Conservation (phyloP, 2,329 filamentous ascomycete species). For the Penicillium sp. region DNA sequence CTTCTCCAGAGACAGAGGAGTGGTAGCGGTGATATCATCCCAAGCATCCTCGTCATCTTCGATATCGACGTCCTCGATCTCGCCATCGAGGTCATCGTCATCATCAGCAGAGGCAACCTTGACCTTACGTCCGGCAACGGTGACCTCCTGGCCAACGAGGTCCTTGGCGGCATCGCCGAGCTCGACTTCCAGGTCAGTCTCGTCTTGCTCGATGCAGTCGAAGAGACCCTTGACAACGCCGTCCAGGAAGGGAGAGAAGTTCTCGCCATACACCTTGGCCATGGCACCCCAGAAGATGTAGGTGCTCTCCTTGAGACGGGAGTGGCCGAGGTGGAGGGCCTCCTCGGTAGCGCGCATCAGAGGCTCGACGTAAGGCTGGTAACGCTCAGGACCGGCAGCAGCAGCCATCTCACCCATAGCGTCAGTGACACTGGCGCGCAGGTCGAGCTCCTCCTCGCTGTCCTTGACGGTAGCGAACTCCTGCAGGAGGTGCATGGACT, state of each 20-base stretch:
- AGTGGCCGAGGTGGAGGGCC: conserved; percentile 83
- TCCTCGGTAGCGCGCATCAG: conserved; percentile 93
- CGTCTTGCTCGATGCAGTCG: conserved; percentile 85
- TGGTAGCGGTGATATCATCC: conserved; percentile 82
- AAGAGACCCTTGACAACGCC: conserved; percentile 64
- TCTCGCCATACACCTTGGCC: conserved; percentile 86
- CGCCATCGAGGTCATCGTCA: conserved; percentile 64
- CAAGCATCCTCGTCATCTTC: conserved; percentile 83
- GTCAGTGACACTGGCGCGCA: conserved; percentile 88
- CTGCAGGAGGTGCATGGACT: conserved; percentile 87
- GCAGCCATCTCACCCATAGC: conserved; percentile 90
- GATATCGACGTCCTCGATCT: conserved; percentile 66
- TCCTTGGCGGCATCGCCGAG: conserved; percentile 75
- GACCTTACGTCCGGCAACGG: conserved; percentile 81
- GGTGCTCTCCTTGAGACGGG: conserved; percentile 89
- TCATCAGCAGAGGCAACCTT: conserved; percentile 72
- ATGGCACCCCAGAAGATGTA: conserved; percentile 97
- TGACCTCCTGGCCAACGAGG: conserved; percentile 75
- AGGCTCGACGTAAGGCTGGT: conserved; percentile 88
- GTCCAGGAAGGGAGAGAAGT: conserved; percentile 52
- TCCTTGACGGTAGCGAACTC: conserved; percentile 85
- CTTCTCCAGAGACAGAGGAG: conserved; percentile 90
- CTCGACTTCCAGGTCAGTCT: conserved; percentile 77
- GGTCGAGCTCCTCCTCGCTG: conserved; percentile 83
- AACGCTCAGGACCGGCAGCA: conserved; percentile 81